Evolutionary conservation across 2,329 filamentous ascomycete genomes (phyloP), one percentile per base, ranked within the genome.

Genomic region (Alternaria alternata): DNA sequence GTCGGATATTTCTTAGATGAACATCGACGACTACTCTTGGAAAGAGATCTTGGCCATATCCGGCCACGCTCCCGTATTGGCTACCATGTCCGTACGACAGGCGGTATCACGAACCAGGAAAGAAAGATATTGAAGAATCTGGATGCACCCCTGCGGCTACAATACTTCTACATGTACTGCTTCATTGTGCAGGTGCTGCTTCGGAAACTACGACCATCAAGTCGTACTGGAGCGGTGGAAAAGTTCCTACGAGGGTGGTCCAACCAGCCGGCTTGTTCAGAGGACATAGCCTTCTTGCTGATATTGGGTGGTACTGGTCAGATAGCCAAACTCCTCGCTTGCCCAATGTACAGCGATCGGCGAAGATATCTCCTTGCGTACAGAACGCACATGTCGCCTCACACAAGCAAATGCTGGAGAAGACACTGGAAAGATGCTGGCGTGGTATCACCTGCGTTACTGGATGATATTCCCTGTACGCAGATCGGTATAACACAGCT

Each of bases 91-190:
- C 75, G 72, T 64, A 75, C 74, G 3, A 75, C 73, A 5, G 64
- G 65, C 5, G 64, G 66, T 51, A 76, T 76, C 61, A 69, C 66
- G 3, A 56, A 53, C 38, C 65, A 72, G 51, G 75, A 77, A 59
- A 55, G 69, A 26, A 65, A 63, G 36, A 76, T 76, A 22, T 62
- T 78, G 57, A 71, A 65, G 57, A 69, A 63, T 30, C 66, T 77
- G 46, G 75, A 78, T 18, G 67, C 67, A 38, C 70, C 70, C 14
- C 53, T 77, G 57, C 71, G 75, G n/a, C 49, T 78, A 54, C 74
- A 76, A 56, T 78, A 72, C 63, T 77, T 73, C 57, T 76, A 75
- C 66, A 77, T 75, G 73, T 78, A 77, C 62, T 74, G 69, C 68
- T 77, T 78, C 61, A 71, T 78, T 20, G 57, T 78, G 44, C 74